Conservation (phyloP, 345 rosid genomes). For the Arabidopsis suecica region DNA sequence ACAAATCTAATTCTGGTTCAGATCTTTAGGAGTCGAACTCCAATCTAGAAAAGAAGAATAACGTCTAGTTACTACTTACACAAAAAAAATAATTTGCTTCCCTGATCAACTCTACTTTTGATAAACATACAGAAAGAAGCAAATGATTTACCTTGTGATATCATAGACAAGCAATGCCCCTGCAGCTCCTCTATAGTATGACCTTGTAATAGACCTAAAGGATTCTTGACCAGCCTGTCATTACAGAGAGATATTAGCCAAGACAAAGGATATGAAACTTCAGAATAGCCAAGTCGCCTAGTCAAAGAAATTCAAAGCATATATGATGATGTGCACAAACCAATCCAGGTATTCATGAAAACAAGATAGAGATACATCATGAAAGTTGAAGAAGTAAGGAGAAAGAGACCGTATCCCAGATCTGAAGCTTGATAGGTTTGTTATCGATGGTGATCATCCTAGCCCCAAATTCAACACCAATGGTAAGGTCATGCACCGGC, state of each 20-base stretch:
- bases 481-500: conserved; percentile 95
- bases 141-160: conserved; percentile 69
- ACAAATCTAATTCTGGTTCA: conserved; percentile 21
- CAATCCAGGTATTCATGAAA: background rate
- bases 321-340: background rate
- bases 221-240: conserved; percentile 97
- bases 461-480: conserved; percentile 96
- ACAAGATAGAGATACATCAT: background rate
- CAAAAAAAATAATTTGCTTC: background rate
- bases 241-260: conserved; percentile 5
- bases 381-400: background rate
- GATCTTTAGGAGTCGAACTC: conserved; percentile 10
- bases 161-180: conserved; percentile 99
- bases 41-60: background rate
- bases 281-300: background rate
- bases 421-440: conserved; percentile 96
- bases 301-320: background rate
- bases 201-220: conserved; percentile 95
- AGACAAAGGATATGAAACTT: conserved; percentile 7
- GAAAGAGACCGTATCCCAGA: conserved; percentile 90
- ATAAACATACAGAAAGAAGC: background rate
- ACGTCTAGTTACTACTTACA: background rate
- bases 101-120: conserved; percentile 3
- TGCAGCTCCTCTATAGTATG: conserved; percentile 96
- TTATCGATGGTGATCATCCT: conserved; percentile 93